These are phyloP conservation scores for Hippophae gyantsensis DNA, from an alignment of 306 rosid species.

Conservation along the genomic window DNA sequence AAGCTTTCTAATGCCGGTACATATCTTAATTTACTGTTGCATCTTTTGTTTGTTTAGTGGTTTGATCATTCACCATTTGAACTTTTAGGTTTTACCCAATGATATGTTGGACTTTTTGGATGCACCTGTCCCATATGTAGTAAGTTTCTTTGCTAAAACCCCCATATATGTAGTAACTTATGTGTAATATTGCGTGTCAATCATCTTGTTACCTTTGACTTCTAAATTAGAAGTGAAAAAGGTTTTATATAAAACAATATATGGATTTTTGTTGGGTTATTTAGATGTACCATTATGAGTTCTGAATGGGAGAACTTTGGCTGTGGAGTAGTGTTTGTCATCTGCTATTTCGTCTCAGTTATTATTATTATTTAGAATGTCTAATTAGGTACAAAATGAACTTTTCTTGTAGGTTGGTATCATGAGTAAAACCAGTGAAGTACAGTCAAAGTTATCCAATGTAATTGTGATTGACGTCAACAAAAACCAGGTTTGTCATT, in stretches of 20 bases:
- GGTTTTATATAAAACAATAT: no score
- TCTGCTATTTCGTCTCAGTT: constrained; percentile 10
- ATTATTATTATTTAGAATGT: constrained; percentile 12
- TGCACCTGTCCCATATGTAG: constrained; percentile 94
- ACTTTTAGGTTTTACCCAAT: constrained; percentile 80
- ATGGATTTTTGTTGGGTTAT: no score
- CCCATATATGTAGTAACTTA: neutral
- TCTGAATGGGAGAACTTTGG: constrained; percentile 1
- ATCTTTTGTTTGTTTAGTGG: constrained; percentile 8
- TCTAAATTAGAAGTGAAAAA: no score
- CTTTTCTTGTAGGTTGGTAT: constrained; percentile 61
- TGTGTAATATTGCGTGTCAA: neutral
- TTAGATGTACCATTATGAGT: no score
- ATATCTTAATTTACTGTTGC: neutral
- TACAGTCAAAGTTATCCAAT: constrained; percentile 69
- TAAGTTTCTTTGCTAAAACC: constrained; percentile 34
- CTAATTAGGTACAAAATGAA: constrained; percentile 14
- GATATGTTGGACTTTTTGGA: constrained; percentile 98
- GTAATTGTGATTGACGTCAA: constrained; percentile 63
- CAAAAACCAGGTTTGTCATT: constrained; percentile 64
- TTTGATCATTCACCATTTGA: constrained; percentile 20
- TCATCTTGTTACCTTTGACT: neutral
- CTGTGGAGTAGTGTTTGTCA: constrained; percentile 1
- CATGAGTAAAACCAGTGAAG: constrained; percentile 71
- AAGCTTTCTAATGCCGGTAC: constrained; percentile 95